Evolutionary conservation across 2,329 filamentous ascomycete genomes (phyloP), one percentile per base, ranked within the genome.

Genomic region (Sporothrix globosa): DNA sequence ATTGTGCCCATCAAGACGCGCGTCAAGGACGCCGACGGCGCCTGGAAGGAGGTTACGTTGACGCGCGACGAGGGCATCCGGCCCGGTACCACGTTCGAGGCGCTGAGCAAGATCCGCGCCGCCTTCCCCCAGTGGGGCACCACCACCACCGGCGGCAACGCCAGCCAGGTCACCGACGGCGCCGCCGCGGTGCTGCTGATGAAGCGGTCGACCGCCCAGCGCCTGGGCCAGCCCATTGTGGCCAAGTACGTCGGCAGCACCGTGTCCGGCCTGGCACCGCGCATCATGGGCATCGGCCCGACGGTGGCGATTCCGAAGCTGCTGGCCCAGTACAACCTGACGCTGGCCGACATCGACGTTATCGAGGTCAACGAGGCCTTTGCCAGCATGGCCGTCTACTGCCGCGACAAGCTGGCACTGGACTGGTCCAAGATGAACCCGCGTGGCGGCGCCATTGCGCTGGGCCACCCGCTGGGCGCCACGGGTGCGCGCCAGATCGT

Each of bases 301-400:
- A 89, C 89, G 56, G 81, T 91, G 48, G 89, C 88, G 71, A 90
- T 91, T 73, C 89, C 89, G 73, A 99, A 99, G 87, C 88, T 99
- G 41, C 87, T 99, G 60, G 82, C 82, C 77, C 90, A 96, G 83
- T 89, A 91, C 86, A 89, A 91, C 81, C 82, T 99, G 72, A 87
- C 86, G 30, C 83, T 97, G 69, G 87, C 90, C 71, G 96, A 98
- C 76, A 87, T 96, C 73, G 96, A 99, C 78, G 86, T 98, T 48
- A 85, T 95, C 75, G 96, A 98, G 86, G 82, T 99, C 78, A 99
- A 99, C 84, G 96, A 99, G 86, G 96, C 96, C 1, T 99, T 99
- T 77, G 95, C 94, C 27, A 96, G 92, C 68, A 98, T 98, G 96
- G 94, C 93, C 1, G 94, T 97, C 41, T 98, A 97, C 87, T 97